These are phyloP conservation scores for Podospora bellae-mahoneyi DNA, from an alignment of 495 filamentous ascomycete genomes.

Conservation along the genomic window DNA sequence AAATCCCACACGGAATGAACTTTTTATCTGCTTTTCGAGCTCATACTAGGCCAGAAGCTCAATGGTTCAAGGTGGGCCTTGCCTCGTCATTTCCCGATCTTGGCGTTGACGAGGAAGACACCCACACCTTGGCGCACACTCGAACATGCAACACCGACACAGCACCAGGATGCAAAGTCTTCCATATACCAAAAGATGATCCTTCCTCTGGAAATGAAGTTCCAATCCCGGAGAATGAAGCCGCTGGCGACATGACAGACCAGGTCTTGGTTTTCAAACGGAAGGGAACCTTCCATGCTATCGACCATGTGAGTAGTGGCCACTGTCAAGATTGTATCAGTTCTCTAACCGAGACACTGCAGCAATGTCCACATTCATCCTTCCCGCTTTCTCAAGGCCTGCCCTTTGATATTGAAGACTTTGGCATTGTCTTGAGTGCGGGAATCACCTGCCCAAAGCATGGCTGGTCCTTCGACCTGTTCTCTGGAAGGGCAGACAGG, in stretches of 20 bases:
- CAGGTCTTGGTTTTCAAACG: conserved; percentile 59
- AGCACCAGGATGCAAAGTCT: conserved; percentile 53
- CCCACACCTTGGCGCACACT: conserved; percentile 26
- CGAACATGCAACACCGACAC: conserved; percentile 30
- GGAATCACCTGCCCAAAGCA: conserved; percentile 60
- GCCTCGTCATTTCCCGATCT: conserved; percentile 52
- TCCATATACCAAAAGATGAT: conserved; percentile 46
- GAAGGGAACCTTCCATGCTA: conserved; percentile 54
- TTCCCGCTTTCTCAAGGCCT: conserved; percentile 54
- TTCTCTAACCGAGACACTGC: neutral
- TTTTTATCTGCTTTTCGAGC: conserved; percentile 31
- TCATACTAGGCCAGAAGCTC: conserved; percentile 30
- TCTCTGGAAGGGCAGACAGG: conserved; percentile 52
- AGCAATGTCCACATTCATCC: conserved; percentile 61
- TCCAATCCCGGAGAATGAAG: conserved; percentile 25
- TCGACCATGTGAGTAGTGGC: conserved; percentile 56
- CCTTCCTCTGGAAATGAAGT: conserved; percentile 43
- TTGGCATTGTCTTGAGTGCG: conserved; percentile 48
- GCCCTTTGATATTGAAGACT: conserved; percentile 63
- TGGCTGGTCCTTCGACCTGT: conserved; percentile 60
- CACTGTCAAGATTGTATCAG: neutral
- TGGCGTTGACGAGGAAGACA: conserved; percentile 33
- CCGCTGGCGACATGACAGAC: conserved; percentile 46
- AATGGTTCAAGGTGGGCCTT: conserved; percentile 48
- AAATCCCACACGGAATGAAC: conserved; percentile 7